Percentiles rank a stretch among this genome's conserved stretches.
Evolutionary conservation across 768 basidiomycete species (phyloP).

Genomic region (Termitomyces sp.): DNA sequence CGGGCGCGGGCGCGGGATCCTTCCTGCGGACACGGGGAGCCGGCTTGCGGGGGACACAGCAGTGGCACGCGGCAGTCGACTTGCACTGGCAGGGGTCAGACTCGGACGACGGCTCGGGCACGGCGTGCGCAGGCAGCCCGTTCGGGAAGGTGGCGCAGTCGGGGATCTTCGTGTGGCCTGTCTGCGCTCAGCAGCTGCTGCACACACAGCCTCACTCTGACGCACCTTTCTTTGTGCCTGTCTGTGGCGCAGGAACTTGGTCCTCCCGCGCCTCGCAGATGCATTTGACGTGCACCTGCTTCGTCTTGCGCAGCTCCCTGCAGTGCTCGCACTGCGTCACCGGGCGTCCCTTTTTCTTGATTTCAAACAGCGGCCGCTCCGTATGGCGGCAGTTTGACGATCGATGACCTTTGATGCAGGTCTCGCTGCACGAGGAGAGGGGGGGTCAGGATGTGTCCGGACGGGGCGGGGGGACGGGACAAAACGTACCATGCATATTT

Average conservation of each 20-base stretch:
- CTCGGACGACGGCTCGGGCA: constrained; percentile 50
- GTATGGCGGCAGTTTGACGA: constrained; percentile 87
- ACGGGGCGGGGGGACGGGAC: no score
- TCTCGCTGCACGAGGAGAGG: constrained; percentile 49
- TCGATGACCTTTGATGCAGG: constrained; percentile 92
- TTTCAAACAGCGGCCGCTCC: constrained; percentile 84
- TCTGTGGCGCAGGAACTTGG: constrained; percentile 41
- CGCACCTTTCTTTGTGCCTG: constrained; percentile 60
- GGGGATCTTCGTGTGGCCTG: constrained; percentile 57
- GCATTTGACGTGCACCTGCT: constrained; percentile 84
- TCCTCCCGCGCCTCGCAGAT: constrained; percentile 75
- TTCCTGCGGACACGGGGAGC: constrained; percentile 29
- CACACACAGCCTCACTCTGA: constrained; percentile 7
- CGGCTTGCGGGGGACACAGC: constrained; percentile 47
- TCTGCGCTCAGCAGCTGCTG: background rate
- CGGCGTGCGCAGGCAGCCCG: constrained; percentile 62
- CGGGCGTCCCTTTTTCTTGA: constrained; percentile 91
- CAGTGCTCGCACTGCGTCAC: constrained; percentile 90
- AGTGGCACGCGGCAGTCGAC: constrained; percentile 44
- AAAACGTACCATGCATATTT: constrained; percentile 80
- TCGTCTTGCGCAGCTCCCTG: constrained; percentile 78
- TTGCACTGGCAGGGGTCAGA: constrained; percentile 58
- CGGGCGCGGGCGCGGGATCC: constrained; percentile 11
- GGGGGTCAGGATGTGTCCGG: no score
- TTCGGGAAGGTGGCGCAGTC: constrained; percentile 76